Conservation (phyloP, 306 rosid genomes). For the Rosa chinensis region DNA sequence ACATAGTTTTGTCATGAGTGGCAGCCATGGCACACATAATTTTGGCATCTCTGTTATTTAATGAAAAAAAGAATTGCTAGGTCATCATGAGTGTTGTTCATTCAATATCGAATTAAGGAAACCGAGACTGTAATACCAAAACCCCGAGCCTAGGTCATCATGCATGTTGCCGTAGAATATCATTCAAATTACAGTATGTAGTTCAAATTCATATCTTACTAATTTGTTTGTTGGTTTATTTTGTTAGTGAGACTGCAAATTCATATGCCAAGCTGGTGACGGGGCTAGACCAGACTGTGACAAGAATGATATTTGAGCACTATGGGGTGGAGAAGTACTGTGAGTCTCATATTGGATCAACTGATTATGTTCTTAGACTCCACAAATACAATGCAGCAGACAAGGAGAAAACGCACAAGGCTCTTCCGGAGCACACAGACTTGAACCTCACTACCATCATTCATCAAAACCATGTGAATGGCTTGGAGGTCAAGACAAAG, state of each 20-base stretch:
- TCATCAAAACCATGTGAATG: conserved; percentile 20
- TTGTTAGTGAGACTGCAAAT: conserved; percentile 14
- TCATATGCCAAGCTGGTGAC: conserved; percentile 6
- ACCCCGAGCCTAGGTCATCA: background rate
- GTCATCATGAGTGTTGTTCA: background rate
- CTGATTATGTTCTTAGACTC: background rate
- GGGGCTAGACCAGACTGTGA: conserved; percentile 17
- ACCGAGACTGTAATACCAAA: background rate
- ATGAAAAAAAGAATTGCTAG: too few relatives aligned
- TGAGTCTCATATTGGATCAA: conserved; percentile 1
- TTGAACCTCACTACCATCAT: conserved; percentile 15
- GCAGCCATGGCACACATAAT: too few relatives aligned
- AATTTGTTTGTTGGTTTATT: background rate
- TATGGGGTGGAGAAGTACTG: conserved; percentile 7
- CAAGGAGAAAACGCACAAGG: background rate
- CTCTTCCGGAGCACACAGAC: conserved; percentile 13
- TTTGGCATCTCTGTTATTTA: too few relatives aligned
- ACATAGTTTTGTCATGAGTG: too few relatives aligned
- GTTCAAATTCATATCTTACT: background rate
- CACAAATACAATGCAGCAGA: background rate
- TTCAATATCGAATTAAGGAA: background rate
- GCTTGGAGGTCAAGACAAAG: conserved; percentile 22
- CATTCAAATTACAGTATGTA: background rate
- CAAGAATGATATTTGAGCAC: conserved; percentile 24
- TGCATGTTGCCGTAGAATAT: background rate